These are phyloP conservation scores for Artemisia argyi DNA, from an alignment of 129 eudicot species.

Conservation along the genomic window DNA sequence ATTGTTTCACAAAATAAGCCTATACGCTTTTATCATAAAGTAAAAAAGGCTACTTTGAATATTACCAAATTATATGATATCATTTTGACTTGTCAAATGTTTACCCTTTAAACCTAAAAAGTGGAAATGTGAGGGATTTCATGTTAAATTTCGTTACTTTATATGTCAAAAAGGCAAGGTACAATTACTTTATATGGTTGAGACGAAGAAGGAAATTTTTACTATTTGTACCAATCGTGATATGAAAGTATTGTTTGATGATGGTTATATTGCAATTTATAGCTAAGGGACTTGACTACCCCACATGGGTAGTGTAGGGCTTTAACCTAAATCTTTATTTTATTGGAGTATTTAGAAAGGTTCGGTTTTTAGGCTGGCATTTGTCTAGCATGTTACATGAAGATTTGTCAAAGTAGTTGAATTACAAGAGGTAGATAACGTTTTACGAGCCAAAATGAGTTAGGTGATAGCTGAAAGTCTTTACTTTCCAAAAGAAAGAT, in stretches of 20 bases:
- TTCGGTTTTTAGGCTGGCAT: no score
- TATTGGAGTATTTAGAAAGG: neutral
- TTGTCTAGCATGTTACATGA: no score
- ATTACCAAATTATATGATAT: slow-evolving; percentile 22
- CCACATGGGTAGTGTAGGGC: neutral
- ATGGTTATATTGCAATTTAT: slow-evolving; percentile 25
- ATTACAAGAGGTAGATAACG: no score
- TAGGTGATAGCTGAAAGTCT: no score
- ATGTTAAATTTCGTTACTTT: slow-evolving; percentile 12
- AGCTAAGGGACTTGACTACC: slow-evolving; percentile 1
- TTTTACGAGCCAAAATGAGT: no score
- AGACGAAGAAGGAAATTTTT: neutral
- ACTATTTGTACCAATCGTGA: neutral
- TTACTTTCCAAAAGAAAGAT: no score
- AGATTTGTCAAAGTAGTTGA: no score
- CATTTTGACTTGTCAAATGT: slow-evolving; percentile 17
- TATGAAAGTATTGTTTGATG: neutral
- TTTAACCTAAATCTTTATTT: neutral
- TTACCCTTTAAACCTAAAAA: neutral
- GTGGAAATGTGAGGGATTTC: slow-evolving; percentile 15
- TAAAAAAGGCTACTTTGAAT: slow-evolving; percentile 31
- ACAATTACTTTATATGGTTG: neutral
- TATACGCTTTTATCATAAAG: slow-evolving; percentile 37
- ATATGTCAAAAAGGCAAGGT: slow-evolving; percentile 14
- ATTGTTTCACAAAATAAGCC: slow-evolving; percentile 37